Conservation (phyloP, 1,284 basidiomycete genomes). For the Sanghuangporus weigelae region DNA sequence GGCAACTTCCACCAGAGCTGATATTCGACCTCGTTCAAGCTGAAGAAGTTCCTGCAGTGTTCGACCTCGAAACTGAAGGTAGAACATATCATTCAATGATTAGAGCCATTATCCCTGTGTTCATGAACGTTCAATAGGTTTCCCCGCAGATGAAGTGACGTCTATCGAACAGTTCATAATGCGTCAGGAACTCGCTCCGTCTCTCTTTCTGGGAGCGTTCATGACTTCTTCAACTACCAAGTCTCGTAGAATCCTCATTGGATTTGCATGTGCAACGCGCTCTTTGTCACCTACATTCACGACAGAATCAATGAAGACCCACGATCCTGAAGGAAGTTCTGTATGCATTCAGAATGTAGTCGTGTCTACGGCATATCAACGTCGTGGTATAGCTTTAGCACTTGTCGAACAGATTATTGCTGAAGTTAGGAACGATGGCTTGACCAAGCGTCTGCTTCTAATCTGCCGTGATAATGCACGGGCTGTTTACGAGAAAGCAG, state of each 20-base stretch:
- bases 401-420: constrained; percentile 57
- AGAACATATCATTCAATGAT: not conserved
- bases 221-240: constrained; percentile 19
- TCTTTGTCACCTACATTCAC: constrained; percentile 48
- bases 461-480: constrained; percentile 59
- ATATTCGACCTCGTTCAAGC: constrained; percentile 25
- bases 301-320: constrained; percentile 61
- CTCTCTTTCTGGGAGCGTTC: constrained; percentile 65
- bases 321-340: constrained; percentile 45
- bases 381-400: constrained; percentile 45
- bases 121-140: constrained; percentile 33
- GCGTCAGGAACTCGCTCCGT: constrained; percentile 51
- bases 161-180: constrained; percentile 51
- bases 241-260: constrained; percentile 43
- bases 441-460: constrained; percentile 47
- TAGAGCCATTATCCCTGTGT: not conserved
- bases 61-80: constrained; percentile 30
- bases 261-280: constrained; percentile 61
- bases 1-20: not conserved
- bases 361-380: constrained; percentile 37
- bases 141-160: constrained; percentile 59
- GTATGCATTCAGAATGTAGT: constrained; percentile 70
- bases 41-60: constrained; percentile 28
- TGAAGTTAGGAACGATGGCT: constrained; percentile 32
- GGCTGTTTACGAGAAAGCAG: constrained; percentile 52